phyloP scores from a whole-genome alignment of 2,329 filamentous ascomycete genomes.

The Fusarium sp. region DNA sequence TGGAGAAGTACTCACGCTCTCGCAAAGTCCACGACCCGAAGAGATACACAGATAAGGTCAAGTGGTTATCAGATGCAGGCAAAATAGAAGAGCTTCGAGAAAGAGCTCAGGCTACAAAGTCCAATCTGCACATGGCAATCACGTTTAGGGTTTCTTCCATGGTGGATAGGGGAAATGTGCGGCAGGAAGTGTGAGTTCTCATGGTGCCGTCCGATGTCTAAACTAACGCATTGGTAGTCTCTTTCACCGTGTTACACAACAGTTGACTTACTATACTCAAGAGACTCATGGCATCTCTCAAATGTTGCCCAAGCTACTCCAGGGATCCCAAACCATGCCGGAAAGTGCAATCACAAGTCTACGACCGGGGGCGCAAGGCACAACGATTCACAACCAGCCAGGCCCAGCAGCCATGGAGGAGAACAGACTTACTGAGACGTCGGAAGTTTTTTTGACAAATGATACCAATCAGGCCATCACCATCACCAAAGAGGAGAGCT shows the following conservation, averaged over 20 bases:
- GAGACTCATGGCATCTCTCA: neutral
- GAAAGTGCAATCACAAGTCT: accelerated
- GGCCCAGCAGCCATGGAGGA: accelerated
- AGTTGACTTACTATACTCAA: neutral
- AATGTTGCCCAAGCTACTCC: accelerated
- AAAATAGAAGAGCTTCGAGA: constrained; percentile 7
- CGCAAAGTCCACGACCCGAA: neutral
- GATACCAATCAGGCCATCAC: too few relatives aligned
- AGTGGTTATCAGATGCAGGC: constrained; percentile 9
- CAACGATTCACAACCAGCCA: accelerated
- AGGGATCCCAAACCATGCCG: accelerated
- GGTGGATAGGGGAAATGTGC: neutral
- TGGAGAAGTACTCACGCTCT: neutral
- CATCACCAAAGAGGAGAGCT: neutral
- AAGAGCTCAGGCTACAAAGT: constrained; percentile 6
- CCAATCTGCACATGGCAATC: neutral
- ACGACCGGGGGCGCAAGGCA: accelerated
- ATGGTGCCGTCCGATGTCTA: accelerated
- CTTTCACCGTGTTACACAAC: neutral
- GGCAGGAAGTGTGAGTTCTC: constrained; percentile 11
- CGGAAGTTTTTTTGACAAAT: too few relatives aligned
- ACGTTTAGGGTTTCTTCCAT: neutral
- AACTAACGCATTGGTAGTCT: neutral
- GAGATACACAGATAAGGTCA: neutral
- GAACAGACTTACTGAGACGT: accelerated